phyloP scores from a whole-genome alignment of 179 eudicot genomes.

The Silene coronaria region DNA sequence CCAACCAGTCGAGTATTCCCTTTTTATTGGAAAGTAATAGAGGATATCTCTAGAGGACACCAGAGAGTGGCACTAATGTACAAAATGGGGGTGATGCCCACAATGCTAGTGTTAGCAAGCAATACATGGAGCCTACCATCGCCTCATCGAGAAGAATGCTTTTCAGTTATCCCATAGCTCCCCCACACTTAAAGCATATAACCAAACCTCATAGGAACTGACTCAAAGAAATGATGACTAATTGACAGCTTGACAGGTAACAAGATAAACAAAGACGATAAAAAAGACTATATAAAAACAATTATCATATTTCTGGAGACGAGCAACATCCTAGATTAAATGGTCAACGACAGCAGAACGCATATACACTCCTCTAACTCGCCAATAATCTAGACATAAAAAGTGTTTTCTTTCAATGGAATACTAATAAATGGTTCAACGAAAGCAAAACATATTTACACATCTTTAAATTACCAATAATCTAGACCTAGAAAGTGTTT shows the following conservation, averaged over 20 bases:
- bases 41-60: too few species aligned
- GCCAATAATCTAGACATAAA: neutral
- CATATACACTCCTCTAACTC: neutral
- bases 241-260: neutral
- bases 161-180: too few species aligned
- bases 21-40: too few species aligned
- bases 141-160: too few species aligned
- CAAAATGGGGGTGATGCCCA: too few species aligned
- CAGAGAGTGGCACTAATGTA: too few species aligned
- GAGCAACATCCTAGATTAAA: neutral
- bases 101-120: too few species aligned
- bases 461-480: neutral
- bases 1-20: too few species aligned
- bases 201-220: too few species aligned
- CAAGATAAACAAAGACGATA: neutral
- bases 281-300: too few species aligned
- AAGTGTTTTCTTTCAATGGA: neutral
- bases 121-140: too few species aligned
- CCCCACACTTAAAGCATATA: too few species aligned
- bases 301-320: neutral
- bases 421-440: neutral
- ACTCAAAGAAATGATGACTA: neutral
- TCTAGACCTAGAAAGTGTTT: neutral
- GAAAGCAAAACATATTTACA: neutral
- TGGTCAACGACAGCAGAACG: neutral